Evolutionary conservation across 768 basidiomycete species (phyloP), one percentile per base, ranked within the genome.

Genomic region (Naganishia vaughanmartiniae): DNA sequence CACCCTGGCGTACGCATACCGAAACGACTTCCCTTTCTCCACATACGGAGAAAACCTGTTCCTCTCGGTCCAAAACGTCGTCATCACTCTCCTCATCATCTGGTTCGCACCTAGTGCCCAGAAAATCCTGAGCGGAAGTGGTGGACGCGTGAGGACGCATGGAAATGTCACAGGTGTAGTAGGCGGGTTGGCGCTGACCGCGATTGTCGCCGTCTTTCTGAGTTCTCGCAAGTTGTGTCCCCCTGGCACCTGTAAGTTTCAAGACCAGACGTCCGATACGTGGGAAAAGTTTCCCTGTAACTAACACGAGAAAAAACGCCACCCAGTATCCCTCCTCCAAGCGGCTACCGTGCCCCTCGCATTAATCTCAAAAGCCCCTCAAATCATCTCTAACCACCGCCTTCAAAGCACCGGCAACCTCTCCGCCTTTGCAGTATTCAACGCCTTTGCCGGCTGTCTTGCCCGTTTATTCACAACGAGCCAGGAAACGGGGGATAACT

Each of bases 31-130:
- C 82, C 93, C 96, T 0, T 96, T 97, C 84, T 92, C 91, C 24
- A 97, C 96, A 0, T 99, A 97, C 71, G 96, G 96, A 77, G 96
- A 99, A 82, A 97, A 95, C 84, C 80, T 93, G 69, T 97, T 97
- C 87, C 86, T 98, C 58, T 88, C 91, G 34, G 77, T 93, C 70
- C 93, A 95, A 82, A 93, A 95, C 83, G 84, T 89, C 75, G 72
- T 90, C 82, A 92, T 97, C 79, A 92, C 92, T 19, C 85, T 93
- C 76, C 87, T 94, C 74, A 95, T 95, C 81, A 85, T 93, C 60
- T 83, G 83, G 80, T 89, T 90, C 73, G 76, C 79, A 2, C 53
- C 71, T 10, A 45, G 74, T 15, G 70, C 57, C 45, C 56, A 54
- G 19, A 54, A 57, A 26, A 53, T 66, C 24, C 66, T 66, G 33